phyloP scores from a whole-genome alignment of 176 grass and related monocot genomes.

The Saccharum officinarum region DNA sequence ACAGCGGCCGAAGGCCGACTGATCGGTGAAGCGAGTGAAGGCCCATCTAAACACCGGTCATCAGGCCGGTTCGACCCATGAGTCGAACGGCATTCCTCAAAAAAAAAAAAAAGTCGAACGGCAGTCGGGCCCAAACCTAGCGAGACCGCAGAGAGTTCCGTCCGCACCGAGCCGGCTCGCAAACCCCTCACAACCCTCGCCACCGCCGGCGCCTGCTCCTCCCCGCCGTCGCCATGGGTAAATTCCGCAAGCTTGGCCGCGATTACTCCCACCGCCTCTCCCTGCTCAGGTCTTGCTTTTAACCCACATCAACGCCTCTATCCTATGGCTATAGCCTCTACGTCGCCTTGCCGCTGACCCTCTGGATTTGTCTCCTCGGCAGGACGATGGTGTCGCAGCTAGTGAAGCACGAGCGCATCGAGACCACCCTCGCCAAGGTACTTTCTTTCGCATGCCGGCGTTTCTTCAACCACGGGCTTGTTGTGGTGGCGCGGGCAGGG shows the following conservation, averaged over 20 bases:
- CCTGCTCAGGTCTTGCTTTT: slow-evolving; percentile 58
- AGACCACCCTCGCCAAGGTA: slow-evolving; percentile 89
- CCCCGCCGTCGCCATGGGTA: slow-evolving; percentile 46
- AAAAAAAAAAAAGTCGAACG: too few species aligned
- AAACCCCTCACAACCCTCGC: not conserved
- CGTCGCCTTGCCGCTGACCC: not conserved
- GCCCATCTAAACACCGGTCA: not conserved
- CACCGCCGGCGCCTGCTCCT: not conserved
- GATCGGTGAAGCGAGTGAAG: not conserved
- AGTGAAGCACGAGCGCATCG: slow-evolving; percentile 98
- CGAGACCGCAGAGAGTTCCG: not conserved
- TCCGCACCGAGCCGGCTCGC: not conserved
- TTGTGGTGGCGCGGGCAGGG: not conserved
- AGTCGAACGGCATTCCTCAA: too few species aligned
- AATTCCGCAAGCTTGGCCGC: slow-evolving; percentile 81
- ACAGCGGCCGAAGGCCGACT: not conserved
- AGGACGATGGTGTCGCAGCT: slow-evolving; percentile 99
- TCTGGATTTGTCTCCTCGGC: slow-evolving; percentile 23
- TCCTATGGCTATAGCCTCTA: not conserved
- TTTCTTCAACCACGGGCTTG: slow-evolving; percentile 2
- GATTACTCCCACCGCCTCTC: slow-evolving; percentile 56
- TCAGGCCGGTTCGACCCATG: not conserved
- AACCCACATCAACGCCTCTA: not conserved
- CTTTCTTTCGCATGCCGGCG: not conserved
- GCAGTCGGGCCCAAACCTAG: slow-evolving; percentile 15